Percentiles rank a stretch among this genome's conserved stretches.
phyloP scores from a whole-genome alignment of 2,329 filamentous ascomycete genomes.

The Fusarium phyllophilum region DNA sequence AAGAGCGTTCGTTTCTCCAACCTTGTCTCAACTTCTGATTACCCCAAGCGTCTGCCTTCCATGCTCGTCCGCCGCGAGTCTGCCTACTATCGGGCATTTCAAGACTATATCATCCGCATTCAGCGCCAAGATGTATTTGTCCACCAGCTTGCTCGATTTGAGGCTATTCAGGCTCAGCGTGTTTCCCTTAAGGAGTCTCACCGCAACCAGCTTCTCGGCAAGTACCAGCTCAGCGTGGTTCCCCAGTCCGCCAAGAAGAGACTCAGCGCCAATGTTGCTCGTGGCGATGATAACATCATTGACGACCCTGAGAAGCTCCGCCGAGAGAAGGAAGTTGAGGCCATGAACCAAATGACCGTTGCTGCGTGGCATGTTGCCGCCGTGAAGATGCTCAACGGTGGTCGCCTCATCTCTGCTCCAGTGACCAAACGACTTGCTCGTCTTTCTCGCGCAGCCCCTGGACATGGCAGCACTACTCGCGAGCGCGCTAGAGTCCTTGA shows the following conservation, averaged over 20 bases:
- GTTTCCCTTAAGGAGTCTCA: constrained; percentile 78
- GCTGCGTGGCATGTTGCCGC: constrained; percentile 71
- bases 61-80: constrained; percentile 70
- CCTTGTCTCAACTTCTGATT: constrained; percentile 55
- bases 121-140: constrained; percentile 81
- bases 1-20: constrained; percentile 82
- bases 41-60: constrained; percentile 62
- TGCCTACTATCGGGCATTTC: constrained; percentile 90
- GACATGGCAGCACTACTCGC: constrained; percentile 55
- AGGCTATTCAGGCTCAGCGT: constrained; percentile 86
- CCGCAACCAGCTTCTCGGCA: constrained; percentile 83
- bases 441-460: constrained; percentile 60
- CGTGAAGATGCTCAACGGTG: constrained; percentile 70
- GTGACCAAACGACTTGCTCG: constrained; percentile 70
- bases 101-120: constrained; percentile 74
- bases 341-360: constrained; percentile 74
- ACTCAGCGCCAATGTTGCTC: constrained; percentile 77
- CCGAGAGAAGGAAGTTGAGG: constrained; percentile 82
- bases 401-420: constrained; percentile 71
- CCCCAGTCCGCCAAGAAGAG: constrained; percentile 76
- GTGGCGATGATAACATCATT: constrained; percentile 72
- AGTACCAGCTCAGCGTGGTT: constrained; percentile 79
- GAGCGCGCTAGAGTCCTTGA: constrained; percentile 79
- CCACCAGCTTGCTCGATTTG: constrained; percentile 84
- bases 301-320: constrained; percentile 72